Conservation (phyloP, 2,329 filamentous ascomycete genomes). For the Alternaria incomplexa region DNA sequence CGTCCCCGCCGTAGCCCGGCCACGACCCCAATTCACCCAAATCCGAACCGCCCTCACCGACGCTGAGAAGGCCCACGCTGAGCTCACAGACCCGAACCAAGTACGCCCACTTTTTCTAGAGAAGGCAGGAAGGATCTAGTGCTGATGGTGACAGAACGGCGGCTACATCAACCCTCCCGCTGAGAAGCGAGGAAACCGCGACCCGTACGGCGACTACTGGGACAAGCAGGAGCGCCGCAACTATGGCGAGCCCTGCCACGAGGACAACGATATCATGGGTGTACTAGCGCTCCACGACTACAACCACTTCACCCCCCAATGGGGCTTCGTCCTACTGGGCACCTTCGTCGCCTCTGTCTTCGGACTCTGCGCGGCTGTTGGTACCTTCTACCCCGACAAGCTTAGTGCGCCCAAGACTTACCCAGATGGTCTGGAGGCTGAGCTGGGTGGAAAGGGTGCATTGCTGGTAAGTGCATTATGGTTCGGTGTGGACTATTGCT, state of each 20-base stretch:
- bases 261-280: constrained; percentile 92
- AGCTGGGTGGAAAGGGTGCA: constrained; percentile 56
- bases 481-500: not conserved
- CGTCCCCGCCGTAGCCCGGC: constrained; percentile 37
- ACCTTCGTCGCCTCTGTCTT: constrained; percentile 52
- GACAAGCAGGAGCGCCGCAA: constrained; percentile 97
- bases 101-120: constrained; percentile 53
- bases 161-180: constrained; percentile 80
- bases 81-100: constrained; percentile 64
- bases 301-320: constrained; percentile 77
- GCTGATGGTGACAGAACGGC: constrained; percentile 68
- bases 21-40: constrained; percentile 44
- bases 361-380: constrained; percentile 49
- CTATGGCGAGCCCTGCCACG: constrained; percentile 94
- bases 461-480: constrained; percentile 43
- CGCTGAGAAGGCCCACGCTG: constrained; percentile 56
- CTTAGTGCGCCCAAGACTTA: constrained; percentile 54
- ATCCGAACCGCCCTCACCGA: constrained; percentile 44
- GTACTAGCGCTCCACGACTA: constrained; percentile 91
- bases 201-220: constrained; percentile 94
- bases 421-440: constrained; percentile 55
- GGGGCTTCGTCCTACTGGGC: constrained; percentile 66
- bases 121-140: not conserved
- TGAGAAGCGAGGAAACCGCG: constrained; percentile 88
- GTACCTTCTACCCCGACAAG: constrained; percentile 54